These are phyloP conservation scores for Agroathelia rolfsii DNA, from an alignment of 1,284 basidiomycete genomes.

Conservation along the genomic window DNA sequence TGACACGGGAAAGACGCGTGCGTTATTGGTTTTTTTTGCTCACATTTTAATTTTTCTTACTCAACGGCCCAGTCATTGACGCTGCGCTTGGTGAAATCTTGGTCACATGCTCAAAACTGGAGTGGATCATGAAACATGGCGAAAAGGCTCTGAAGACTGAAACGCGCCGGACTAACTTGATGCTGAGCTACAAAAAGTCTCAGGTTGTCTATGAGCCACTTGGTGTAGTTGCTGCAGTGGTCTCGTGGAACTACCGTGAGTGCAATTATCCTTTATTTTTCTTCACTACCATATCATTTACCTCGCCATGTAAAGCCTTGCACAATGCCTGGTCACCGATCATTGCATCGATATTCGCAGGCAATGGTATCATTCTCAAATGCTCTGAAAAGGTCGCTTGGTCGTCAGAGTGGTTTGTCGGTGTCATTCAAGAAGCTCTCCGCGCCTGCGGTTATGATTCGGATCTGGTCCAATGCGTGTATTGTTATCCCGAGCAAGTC, in stretches of 20 bases:
- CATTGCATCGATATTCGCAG: constrained; percentile 81
- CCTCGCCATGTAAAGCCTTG: constrained; percentile 41
- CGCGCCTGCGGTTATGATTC: constrained; percentile 67
- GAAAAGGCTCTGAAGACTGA: constrained; percentile 68
- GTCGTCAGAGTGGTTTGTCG: constrained; percentile 78
- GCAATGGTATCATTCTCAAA: constrained; percentile 87
- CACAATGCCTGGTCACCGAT: constrained; percentile 94
- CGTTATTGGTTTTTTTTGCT: constrained; percentile 18
- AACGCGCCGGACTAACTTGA: constrained; percentile 58
- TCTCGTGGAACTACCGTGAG: constrained; percentile 91
- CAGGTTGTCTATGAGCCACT: constrained; percentile 86
- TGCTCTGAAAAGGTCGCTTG: constrained; percentile 90
- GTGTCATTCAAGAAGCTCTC: constrained; percentile 68
- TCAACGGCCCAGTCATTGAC: constrained; percentile 7
- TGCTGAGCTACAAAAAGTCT: constrained; percentile 79
- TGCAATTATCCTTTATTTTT: constrained; percentile 9
- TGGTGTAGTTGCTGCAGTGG: constrained; percentile 88
- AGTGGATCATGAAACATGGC: constrained; percentile 79
- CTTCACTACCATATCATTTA: constrained; percentile 6
- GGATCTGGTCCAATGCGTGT: constrained; percentile 81
- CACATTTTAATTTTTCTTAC: constrained; percentile 3
- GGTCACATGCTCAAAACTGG: constrained; percentile 82
- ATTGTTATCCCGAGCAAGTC: constrained; percentile 84
- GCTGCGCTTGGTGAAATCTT: constrained; percentile 85
- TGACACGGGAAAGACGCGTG: constrained; percentile 94